Conservation (phyloP, 2,329 filamentous ascomycete species). For the Xylariaceae sp. region DNA sequence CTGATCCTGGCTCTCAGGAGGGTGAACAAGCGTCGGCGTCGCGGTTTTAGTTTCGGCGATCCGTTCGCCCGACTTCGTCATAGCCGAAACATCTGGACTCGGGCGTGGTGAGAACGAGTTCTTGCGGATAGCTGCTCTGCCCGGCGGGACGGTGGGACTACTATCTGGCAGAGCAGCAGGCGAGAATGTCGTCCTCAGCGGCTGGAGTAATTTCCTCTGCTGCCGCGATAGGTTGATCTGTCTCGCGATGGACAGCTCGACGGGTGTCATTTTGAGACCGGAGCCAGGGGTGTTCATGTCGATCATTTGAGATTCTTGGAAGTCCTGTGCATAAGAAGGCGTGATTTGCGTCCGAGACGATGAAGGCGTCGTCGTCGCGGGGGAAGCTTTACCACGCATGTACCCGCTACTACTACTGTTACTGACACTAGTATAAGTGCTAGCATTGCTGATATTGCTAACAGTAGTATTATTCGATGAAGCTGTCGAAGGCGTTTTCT, state of each 20-base stretch:
- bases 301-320: slow-evolving; percentile 36
- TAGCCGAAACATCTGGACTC: slow-evolving; percentile 18
- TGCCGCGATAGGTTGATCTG: slow-evolving; percentile 63
- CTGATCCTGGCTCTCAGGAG: slow-evolving; percentile 30
- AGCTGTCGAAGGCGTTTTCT: slow-evolving; percentile 30
- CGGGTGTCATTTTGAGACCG: slow-evolving; percentile 43
- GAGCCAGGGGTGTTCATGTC: slow-evolving; percentile 23
- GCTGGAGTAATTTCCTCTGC: slow-evolving; percentile 56
- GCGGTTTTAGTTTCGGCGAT: slow-evolving; percentile 39
- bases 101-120: neutral
- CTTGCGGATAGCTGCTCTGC: neutral
- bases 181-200: slow-evolving; percentile 38
- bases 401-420: slow-evolving; percentile 28
- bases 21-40: slow-evolving; percentile 44
- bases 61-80: slow-evolving; percentile 33
- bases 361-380: slow-evolving; percentile 28
- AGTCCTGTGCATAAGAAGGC: slow-evolving; percentile 30
- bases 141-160: slow-evolving; percentile 3
- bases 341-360: slow-evolving; percentile 34
- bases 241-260: slow-evolving; percentile 63
- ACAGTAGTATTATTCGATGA: slow-evolving; percentile 12
- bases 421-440: slow-evolving; percentile 7
- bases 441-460: slow-evolving; percentile 19
- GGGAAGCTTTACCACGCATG: too few species aligned
- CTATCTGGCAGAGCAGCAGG: slow-evolving; percentile 8